phyloP scores from a whole-genome alignment of 495 filamentous ascomycete species.

The Neurospora africana region DNA sequence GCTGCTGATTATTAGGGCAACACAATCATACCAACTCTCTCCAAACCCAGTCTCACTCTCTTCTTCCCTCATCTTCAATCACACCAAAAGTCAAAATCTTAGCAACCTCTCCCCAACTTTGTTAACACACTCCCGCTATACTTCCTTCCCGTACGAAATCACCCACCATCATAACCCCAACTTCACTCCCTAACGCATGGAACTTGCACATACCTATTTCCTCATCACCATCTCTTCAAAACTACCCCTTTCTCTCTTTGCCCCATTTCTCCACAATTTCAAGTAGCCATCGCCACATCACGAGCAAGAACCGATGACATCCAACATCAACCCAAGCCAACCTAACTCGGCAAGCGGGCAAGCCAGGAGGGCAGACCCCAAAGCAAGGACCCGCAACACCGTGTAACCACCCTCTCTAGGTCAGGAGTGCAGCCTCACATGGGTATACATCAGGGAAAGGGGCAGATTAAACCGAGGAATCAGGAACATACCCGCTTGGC shows the following conservation, averaged over 20 bases:
- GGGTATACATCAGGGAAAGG: not conserved
- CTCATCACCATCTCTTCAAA: not conserved
- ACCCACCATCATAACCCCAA: not conserved
- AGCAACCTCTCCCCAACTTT: not conserved
- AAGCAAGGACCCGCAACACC: not conserved
- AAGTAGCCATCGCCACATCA: not conserved
- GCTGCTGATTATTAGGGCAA: not conserved
- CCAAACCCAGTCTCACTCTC: not conserved
- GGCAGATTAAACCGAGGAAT: not conserved
- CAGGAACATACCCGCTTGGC: not conserved
- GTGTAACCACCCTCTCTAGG: not conserved
- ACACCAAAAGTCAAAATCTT: not conserved
- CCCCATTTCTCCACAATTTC: too few relatives aligned
- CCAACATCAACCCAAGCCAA: not conserved
- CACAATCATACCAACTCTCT: not conserved
- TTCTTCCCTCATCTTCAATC: not conserved
- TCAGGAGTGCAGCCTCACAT: not conserved
- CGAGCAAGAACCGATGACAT: not conserved
- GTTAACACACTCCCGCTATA: not conserved
- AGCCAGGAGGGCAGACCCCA: not conserved
- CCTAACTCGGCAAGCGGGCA: not conserved
- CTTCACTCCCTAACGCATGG: not conserved
- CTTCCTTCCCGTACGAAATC: not conserved
- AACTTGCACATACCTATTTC: not conserved
- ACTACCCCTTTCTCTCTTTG: not conserved